Conservation (phyloP, 1,284 basidiomycete species). For the Ceraceosorus guamensis region DNA sequence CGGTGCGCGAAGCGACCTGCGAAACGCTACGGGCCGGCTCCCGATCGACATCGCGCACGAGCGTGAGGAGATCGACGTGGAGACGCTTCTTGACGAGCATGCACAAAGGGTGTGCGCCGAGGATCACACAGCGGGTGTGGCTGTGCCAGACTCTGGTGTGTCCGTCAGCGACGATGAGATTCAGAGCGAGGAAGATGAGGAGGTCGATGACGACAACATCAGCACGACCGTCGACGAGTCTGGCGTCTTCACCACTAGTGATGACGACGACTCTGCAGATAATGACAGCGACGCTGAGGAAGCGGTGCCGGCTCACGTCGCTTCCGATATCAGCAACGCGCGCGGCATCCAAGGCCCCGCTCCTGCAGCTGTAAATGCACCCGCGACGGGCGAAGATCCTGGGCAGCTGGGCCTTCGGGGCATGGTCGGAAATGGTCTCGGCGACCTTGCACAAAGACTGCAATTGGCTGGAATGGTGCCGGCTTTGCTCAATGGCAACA, state of each 20-base stretch:
- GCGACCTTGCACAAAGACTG: conserved; percentile 7
- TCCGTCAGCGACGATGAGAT: conserved; percentile 22
- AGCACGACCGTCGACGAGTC: conserved; percentile 33
- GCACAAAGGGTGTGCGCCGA: too few species aligned
- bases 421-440: conserved; percentile 1
- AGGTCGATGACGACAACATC: conserved; percentile 44
- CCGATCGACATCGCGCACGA: conserved; percentile 67
- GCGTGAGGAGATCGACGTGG: conserved; percentile 54
- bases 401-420: conserved; percentile 1
- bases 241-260: conserved; percentile 19
- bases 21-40: conserved; percentile 68
- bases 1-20: conserved; percentile 71
- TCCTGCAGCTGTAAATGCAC: neutral
- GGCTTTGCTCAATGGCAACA: conserved; percentile 6
- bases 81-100: conserved; percentile 44
- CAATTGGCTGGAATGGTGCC: conserved; percentile 4
- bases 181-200: neutral
- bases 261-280: conserved; percentile 8
- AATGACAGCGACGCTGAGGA: too few species aligned
- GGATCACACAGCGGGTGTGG: conserved; percentile 20
- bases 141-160: conserved; percentile 19
- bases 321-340: too few species aligned
- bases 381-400: too few species aligned
- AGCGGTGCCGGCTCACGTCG: neutral
- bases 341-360: too few species aligned